A percentile compares a stretch with the other conserved stretches of the same genome.
Conservation (phyloP, 2,329 filamentous ascomycete species). For the Metarhizium sp. region DNA sequence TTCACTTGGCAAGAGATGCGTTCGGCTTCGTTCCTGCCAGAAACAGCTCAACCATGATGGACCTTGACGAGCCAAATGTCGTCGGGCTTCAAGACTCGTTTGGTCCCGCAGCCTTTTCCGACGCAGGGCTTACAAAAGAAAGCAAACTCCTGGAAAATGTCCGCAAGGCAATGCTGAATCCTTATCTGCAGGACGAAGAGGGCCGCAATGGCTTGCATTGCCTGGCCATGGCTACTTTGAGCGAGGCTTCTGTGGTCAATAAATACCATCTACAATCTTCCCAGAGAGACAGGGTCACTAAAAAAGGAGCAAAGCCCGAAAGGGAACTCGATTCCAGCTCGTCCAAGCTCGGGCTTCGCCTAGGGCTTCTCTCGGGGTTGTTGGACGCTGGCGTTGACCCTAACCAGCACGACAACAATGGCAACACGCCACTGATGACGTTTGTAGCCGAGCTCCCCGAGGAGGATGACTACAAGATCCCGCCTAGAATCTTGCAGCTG, state of each 20-base stretch:
- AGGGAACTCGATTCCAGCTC: constrained; percentile 25
- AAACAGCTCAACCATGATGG: constrained; percentile 4
- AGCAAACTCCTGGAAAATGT: constrained; percentile 15
- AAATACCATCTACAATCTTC: constrained; percentile 18
- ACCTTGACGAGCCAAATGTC: background rate
- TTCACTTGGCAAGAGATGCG: constrained; percentile 36
- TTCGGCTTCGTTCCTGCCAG: constrained; percentile 27
- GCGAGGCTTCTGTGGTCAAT: constrained; percentile 25
- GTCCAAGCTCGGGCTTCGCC: constrained; percentile 19
- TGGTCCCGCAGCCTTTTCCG: constrained; percentile 2
- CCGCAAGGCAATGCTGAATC: constrained; percentile 9
- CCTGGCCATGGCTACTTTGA: constrained; percentile 44
- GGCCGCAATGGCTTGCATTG: constrained; percentile 50
- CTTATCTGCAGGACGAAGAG: constrained; percentile 19
- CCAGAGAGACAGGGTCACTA: constrained; percentile 4
- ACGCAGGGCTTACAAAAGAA: constrained; percentile 9
- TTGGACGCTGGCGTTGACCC: constrained; percentile 32
- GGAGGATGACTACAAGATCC: constrained; percentile 39
- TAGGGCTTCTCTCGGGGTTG: constrained; percentile 17
- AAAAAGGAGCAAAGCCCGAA: constrained; percentile 12
- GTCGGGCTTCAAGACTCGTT: constrained; percentile 5
- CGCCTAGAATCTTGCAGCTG: constrained; percentile 34
- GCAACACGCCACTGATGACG: constrained; percentile 46
- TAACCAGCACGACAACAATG: constrained; percentile 42
- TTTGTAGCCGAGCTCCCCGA: constrained; percentile 41